Conservation (phyloP, 2,329 filamentous ascomycete genomes). For the Colletotrichum chlorophyti region DNA sequence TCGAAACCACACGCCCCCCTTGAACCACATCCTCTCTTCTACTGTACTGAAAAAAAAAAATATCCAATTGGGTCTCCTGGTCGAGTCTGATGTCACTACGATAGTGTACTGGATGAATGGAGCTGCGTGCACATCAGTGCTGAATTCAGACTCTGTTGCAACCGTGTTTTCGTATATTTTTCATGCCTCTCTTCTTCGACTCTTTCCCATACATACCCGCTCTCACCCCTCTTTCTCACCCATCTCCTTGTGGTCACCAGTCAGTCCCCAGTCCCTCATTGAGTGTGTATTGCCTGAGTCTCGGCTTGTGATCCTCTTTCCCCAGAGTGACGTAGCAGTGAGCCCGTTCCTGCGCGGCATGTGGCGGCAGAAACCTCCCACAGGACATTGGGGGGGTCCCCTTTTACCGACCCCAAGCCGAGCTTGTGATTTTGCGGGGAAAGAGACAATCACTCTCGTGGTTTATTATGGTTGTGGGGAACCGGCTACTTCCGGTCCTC, state of each 20-base stretch:
- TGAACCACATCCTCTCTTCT: background rate
- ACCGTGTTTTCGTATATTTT: no score
- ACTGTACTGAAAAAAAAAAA: background rate
- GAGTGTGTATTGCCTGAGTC: background rate
- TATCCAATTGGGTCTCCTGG: background rate
- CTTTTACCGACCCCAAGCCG: constrained; percentile 57
- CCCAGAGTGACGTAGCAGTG: constrained; percentile 9
- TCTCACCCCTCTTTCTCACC: background rate
- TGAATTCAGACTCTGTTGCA: constrained; percentile 6
- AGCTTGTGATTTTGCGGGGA: constrained; percentile 66
- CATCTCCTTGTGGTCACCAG: no score
- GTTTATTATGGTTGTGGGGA: background rate
- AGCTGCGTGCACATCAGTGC: constrained; percentile 9
- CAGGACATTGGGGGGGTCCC: background rate
- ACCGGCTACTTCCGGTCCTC: constrained; percentile 17
- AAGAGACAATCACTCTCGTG: constrained; percentile 16
- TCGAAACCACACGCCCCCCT: background rate
- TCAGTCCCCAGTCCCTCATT: background rate
- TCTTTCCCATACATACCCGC: background rate
- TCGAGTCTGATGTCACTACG: no score
- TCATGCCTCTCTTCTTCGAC: background rate
- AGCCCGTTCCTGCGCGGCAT: background rate
- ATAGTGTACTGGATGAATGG: constrained; percentile 21
- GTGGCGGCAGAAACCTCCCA: background rate
- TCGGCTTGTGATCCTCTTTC: constrained; percentile 22